Evolutionary conservation across 1,139 yeast species (phyloP), one percentile per base, ranked within the genome.

Genomic region (Scheffersomyces lignicola): DNA sequence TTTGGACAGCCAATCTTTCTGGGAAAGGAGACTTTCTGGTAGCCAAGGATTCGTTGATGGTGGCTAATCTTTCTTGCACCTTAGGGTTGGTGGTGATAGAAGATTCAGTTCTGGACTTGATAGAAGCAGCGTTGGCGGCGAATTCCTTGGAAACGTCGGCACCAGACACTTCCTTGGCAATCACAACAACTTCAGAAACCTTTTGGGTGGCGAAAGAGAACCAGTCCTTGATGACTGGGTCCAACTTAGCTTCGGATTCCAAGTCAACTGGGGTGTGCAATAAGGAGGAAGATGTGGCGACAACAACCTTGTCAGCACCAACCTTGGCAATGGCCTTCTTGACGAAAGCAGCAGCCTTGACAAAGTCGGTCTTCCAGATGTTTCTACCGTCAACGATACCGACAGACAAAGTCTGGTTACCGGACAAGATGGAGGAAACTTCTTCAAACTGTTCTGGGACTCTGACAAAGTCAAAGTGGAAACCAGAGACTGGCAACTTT

Each of bases 361-460:
- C 67, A 58, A 83, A 86, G 76, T 92, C 86, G 65, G 95, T 84
- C 80, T 92, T 92, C 98, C 98, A 92, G 71, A 92, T 87, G 82
- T 92, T 92, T 82, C 98, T 89, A 74, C 98, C 98, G 58, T 88
- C 95, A 57, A 92, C 92, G 56, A 92, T 80, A 86, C 98, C 98
- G 49, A 84, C 96, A 48, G 97, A 90, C 61, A 92, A 77, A 48
- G 76, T 70, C 76, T 92, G 96, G 44, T 57, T 53, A 53, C 80
- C 76, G 44, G 48, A 54, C 45, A 90, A 71, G 58, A 84, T 74
- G 41, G 78, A 70, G 44, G 78, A 70, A 55, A 87, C 95, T 39
- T 80, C 87, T 39, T 88, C 92, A 50, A 92, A 81, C 78, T 92
- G 98, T 68, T 86, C 96, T 58, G 98, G 96, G 52, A 81, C 86